Base-by-base conservation (phyloP, 768 basidiomycete genomes). In the Boletus speciosus region DNA sequence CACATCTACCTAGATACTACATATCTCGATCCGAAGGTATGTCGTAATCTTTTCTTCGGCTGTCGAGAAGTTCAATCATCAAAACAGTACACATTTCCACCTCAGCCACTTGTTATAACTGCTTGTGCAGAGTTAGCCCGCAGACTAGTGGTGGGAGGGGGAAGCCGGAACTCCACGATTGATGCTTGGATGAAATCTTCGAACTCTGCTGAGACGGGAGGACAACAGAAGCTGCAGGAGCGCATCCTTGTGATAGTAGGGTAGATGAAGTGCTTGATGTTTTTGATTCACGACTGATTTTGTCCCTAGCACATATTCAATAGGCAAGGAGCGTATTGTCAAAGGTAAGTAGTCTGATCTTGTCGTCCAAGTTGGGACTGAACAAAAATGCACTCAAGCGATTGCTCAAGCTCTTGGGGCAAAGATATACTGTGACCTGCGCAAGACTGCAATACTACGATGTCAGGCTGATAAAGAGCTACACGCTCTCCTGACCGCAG, bases 321-420 rank as follows among this genome's bases (percentile, higher is more conserved):
- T 98, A 46, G 97, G 97, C 38, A 99, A 99, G 69, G 97, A 99
- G 70, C 85, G 97, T 23, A 89, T 98, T 38, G 94, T 97, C 38
- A 97, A 98, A 81, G 93, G 93, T 91, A 52, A 32, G 47, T 37
- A 38, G 15, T 31, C 6, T 39, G 2, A 21, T 52, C 19, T 14
- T 45, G 9, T 38, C 15, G 4, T 53, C n/a, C 15, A 36, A 48
- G 23, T 32, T 48, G 5, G 14, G 25, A 14, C 45, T 50, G 19
- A 19, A 52, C 31, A 44, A n/a, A 14, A 19, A 9, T n/a, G 25
- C 12, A 29, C 49, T 37, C 12, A 59, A 93, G 96, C 90, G 1
- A 84, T 98, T 25, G 97, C 97, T 0, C 78, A 83, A 54, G 88
- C 90, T 1, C 71, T 99, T 14, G 72, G 79, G 41, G 82, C 86